Base-by-base conservation (phyloP, 805 yeast genomes). In the Starmerella scarabaei region DNA sequence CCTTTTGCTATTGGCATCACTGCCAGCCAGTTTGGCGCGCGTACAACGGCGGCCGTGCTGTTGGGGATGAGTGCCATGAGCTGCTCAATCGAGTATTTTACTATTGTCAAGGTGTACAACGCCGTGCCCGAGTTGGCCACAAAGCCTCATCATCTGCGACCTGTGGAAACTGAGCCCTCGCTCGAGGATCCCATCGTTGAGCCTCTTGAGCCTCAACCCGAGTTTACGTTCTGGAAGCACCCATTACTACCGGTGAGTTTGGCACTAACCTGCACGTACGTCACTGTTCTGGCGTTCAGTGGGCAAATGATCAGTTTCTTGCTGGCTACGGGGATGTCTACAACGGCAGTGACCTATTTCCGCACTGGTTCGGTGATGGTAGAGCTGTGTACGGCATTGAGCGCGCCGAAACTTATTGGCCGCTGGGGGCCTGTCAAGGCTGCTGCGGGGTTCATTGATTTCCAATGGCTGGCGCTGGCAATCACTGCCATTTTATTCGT, bases 281-380 rank as follows among this genome's bases (percentile, higher is more conserved):
- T 60, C 37, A 64, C 67, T 1, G 68, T 64, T 6, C 53, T 64
- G 19, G 58, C 64, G 2, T 64, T 64, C 48, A 63, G 64, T 2
- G 57, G 58, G 15, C 60, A 57, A 17, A 61, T 64, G 38, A 55
- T 64, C n/a, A 56, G 65, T 0, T 64, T 53, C 35, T 43, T 64
- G 23, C 44, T 62, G 2, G 51, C 59, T 15, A 50, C 47, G 23
- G 65, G 61, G 11, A 49, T 60, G 35, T 41, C 41, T 2, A 49
- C 64, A 17, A 44, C 55, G 9, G 37, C 53, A 8, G 46, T 64
- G 24, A 66, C 67, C 43, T 33, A 51, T 6, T 42, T 63, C 32
- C 55, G 64, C 23, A 58, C 59, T 1, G 43, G 55, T 2, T 57
- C 66, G 0, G 57, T 57, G 5, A 35, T 53, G 0, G 55, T 62